Evolutionary conservation across 192 early-diverging fungal genomes (phyloP), one percentile per base, ranked within the genome.

Genomic region (Jimgerdemannia flammicorona): DNA sequence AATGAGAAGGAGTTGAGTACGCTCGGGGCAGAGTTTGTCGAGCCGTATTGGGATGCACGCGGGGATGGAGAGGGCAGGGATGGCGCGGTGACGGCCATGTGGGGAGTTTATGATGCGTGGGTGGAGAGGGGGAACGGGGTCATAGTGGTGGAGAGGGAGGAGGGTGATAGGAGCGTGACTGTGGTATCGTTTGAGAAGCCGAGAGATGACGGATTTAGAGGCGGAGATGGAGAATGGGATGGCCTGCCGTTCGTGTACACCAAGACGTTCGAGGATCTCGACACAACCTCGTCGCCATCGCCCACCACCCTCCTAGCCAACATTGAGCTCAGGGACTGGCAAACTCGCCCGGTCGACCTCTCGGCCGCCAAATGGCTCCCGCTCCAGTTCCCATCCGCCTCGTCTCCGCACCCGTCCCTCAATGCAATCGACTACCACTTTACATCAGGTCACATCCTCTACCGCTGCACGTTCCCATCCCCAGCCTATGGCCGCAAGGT

Each of bases 371-470:
- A 19, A n/a, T 65, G 64, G 64, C 64, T 18, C 19, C 64, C 64
- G 64, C 64, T 65, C 14, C 64, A 14, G 14, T 18, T 65, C 14
- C 14, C 0, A 19, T 14, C 64, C 14, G 19, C 14, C 19, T 65
- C 64, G 64, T 14, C 19, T 14, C 14, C 64, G 64, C 1, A 75
- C 11, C 87, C 90, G 40, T 74, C 86, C 8, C 85, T 82, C 63
- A 84, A 90, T 69, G 79, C 90, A 19, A 79, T 91, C 8, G 92
- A 93, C 67, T 73, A 90, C 40, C 79, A 84, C 1, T 90, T 83
- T 73, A 90, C 86, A 19, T 87, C 84, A 73, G 90, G 91, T 70
- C 90, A 94, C 74, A 79, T 84, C 2, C 66, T 94, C 40, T 93
- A 94, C 77, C 78, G 83, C 42, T 84, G 86, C 63, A 78, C 77